These are phyloP conservation scores for Eucalyptus sideroxylon DNA, from an alignment of 345 rosid species.

Conservation along the genomic window DNA sequence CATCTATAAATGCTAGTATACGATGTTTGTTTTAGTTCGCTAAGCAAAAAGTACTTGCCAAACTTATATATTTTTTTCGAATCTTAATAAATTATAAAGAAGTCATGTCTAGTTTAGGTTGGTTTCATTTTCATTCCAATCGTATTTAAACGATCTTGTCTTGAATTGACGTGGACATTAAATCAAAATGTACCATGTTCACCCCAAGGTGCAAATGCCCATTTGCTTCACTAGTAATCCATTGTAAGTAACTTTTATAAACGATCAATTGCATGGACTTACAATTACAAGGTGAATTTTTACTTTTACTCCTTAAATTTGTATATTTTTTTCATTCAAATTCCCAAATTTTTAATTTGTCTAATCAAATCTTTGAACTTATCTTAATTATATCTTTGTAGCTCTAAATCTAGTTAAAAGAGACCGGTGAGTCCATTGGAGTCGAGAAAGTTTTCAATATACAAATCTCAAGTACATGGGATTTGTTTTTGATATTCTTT, in stretches of 20 bases:
- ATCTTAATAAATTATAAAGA: neutral
- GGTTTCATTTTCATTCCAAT: neutral
- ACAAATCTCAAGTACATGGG: neutral
- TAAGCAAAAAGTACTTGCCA: neutral
- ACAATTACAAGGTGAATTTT: neutral
- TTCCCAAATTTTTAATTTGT: neutral
- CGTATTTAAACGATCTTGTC: neutral
- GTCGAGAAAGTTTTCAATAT: neutral
- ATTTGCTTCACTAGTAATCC: neutral
- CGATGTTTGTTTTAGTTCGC: neutral
- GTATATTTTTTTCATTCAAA: neutral
- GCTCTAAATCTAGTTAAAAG: neutral
- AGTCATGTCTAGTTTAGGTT: neutral
- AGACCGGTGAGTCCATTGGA: accelerated
- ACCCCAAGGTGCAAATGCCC: neutral
- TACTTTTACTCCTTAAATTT: neutral
- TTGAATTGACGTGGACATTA: neutral
- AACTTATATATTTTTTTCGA: neutral
- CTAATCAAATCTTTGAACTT: neutral
- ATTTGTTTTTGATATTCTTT: neutral
- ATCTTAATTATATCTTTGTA: neutral
- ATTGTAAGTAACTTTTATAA: neutral
- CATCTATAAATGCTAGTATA: neutral
- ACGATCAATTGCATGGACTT: neutral
- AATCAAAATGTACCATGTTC: neutral